Evolutionary conservation across 805 yeast species (phyloP).

Genomic region (Candida pseudoglaebosa): DNA sequence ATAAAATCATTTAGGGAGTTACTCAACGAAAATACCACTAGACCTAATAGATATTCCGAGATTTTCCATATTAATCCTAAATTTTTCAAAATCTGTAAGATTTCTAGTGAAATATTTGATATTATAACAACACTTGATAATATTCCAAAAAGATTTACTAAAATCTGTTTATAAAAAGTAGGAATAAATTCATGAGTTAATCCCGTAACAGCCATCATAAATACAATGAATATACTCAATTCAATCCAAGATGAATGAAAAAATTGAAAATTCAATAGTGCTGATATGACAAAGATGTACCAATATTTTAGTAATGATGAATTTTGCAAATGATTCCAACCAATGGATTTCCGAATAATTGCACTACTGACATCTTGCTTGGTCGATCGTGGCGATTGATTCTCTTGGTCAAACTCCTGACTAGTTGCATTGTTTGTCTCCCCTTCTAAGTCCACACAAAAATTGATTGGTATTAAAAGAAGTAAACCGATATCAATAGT

Average conservation of each 20-base stretch:
- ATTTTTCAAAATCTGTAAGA: constrained; percentile 35
- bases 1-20: constrained; percentile 52
- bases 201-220: neutral
- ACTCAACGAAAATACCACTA: constrained; percentile 45
- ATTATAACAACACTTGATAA: constrained; percentile 22
- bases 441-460: neutral
- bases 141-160: constrained; percentile 18
- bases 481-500: constrained; percentile 5
- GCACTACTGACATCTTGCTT: neutral
- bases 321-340: neutral
- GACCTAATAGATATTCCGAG: constrained; percentile 46
- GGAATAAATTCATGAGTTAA: neutral
- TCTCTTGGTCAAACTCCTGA: neutral
- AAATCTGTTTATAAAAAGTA: constrained; percentile 2
- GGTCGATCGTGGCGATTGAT: too few species aligned
- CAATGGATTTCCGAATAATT: neutral
- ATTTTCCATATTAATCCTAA: constrained; percentile 41
- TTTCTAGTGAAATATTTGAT: constrained; percentile 21
- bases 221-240: neutral
- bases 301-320: constrained; percentile 9
- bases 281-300: constrained; percentile 17
- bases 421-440: too few species aligned
- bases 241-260: constrained; percentile 9
- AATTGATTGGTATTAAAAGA: constrained; percentile 6
- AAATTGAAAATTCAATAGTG: constrained; percentile 15